Evolutionary conservation across 1,284 basidiomycete species (phyloP), one percentile per base, ranked within the genome.

Genomic region (Fomitiporia mediterranea): DNA sequence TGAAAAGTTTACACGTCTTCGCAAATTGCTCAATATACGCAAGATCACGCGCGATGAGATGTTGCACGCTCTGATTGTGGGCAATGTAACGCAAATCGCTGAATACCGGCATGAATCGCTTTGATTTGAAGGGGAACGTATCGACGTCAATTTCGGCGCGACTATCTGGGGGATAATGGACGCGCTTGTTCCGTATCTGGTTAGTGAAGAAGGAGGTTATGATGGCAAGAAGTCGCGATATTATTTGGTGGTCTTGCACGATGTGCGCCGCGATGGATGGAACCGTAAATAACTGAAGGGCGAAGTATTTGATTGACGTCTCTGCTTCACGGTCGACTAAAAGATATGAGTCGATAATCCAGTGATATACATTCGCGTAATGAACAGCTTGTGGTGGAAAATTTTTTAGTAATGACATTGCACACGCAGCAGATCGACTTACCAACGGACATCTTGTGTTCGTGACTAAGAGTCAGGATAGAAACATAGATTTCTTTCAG

Each of bases 311-410:
- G 71, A 96, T 91, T 15, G 92, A 91, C 2, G 91, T 91, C 69
- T 98, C 95, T 1, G 89, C 86, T 68, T 98, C 94, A 23, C 94
- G 81, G 65, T 98, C 95, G 21, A 91, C 84, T 42, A 95, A 82
- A 7, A 98, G 82, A 70, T 94, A 97, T 3, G 91, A 83, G 65
- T 96, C 91, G 63, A 94, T 88, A 49, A 97, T 77, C n/a, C 84
- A 81, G 57, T 86, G 86, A 69, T 96, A 98, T 28, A 93, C 85
- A 53, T 80, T 79, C 0, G 91, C 86, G 67, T 94, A 95, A 60
- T 89, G 89, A 2, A 85, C 83, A 5, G 90, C 93, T 94, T 59
- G 19, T 54, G 43, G 46, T 52, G 49, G 39, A 53, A 53, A 37
- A 38, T 49, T 62, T 27, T 63, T 57, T 35, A 56, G 21, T 38